These are phyloP conservation scores for Schoenoplectus triqueter DNA, from an alignment of 202 grass and related monocot species.

Conservation along the genomic window DNA sequence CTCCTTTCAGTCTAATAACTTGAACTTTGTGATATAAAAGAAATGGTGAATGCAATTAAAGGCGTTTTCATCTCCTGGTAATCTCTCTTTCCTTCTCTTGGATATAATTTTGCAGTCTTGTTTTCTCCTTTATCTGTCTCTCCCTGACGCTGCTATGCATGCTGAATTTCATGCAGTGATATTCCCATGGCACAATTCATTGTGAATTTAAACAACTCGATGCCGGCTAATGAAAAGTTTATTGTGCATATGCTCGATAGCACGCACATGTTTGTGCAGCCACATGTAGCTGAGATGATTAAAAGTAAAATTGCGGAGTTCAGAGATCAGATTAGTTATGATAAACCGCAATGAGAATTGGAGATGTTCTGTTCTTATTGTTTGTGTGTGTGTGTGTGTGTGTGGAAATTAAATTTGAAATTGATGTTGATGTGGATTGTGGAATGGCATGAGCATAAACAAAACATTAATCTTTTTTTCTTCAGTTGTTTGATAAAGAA, in stretches of 20 bases:
- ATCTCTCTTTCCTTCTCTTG: constrained; percentile 14
- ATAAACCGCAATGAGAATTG: constrained; percentile 53
- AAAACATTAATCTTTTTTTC: not conserved
- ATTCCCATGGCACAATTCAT: constrained; percentile 91
- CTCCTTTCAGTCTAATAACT: not conserved
- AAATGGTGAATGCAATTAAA: constrained; percentile 87
- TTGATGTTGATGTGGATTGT: not conserved
- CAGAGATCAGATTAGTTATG: constrained; percentile 76
- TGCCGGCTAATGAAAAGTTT: constrained; percentile 68
- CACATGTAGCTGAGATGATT: constrained; percentile 59
- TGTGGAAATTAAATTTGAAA: constrained; percentile 24
- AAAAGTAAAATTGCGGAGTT: constrained; percentile 63
- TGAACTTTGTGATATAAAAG: not conserved
- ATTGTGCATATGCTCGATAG: constrained; percentile 72
- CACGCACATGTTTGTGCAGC: constrained; percentile 89
- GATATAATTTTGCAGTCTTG: not conserved
- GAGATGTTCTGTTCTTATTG: not conserved
- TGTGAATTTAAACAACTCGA: constrained; percentile 62
- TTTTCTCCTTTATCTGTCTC: not conserved
- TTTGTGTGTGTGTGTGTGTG: not conserved
- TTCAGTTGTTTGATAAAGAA: not conserved
- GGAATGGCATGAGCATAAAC: constrained; percentile 1
- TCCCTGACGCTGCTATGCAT: constrained; percentile 10
- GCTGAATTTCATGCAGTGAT: constrained; percentile 46
- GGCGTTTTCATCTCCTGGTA: constrained; percentile 85